phyloP scores from a whole-genome alignment of 352 stramenopile genomes.

The Pythium periplocum region DNA sequence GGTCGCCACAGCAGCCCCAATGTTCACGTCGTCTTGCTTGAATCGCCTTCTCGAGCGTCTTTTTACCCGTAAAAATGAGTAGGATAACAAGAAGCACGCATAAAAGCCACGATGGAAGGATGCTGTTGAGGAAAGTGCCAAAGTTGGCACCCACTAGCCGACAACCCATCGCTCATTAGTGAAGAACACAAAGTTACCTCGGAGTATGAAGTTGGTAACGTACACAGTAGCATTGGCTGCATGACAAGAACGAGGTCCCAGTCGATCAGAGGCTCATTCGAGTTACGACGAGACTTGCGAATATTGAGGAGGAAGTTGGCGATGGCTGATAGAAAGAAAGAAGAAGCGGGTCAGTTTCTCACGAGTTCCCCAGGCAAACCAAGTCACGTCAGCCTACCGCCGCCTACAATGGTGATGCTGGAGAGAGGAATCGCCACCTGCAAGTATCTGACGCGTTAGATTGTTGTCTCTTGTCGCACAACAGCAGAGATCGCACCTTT shows the following conservation, averaged over 20 bases:
- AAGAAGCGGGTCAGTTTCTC: not conserved
- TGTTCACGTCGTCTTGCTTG: constrained; percentile 84
- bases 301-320: constrained; percentile 92
- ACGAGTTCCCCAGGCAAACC: no score
- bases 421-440: constrained; percentile 91
- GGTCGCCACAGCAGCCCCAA: constrained; percentile 28
- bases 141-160: constrained; percentile 51
- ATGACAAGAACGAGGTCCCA: constrained; percentile 97
- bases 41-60: constrained; percentile 87
- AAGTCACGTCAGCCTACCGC: constrained; percentile 4
- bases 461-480: not conserved
- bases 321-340: constrained; percentile 38
- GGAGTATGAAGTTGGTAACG: constrained; percentile 8
- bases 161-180: not conserved
- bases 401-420: constrained; percentile 95
- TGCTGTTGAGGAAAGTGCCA: constrained; percentile 89
- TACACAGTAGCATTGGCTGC: constrained; percentile 88
- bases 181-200: not conserved
- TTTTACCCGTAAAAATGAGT: constrained; percentile 82
- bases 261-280: constrained; percentile 91
- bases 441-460: not conserved
- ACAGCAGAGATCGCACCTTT: constrained; percentile 33
- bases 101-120: constrained; percentile 88
- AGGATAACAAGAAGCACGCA: constrained; percentile 88
- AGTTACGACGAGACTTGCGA: constrained; percentile 82